phyloP scores from a whole-genome alignment of 2,329 filamentous ascomycete species.

The Blastomyces percursus region DNA sequence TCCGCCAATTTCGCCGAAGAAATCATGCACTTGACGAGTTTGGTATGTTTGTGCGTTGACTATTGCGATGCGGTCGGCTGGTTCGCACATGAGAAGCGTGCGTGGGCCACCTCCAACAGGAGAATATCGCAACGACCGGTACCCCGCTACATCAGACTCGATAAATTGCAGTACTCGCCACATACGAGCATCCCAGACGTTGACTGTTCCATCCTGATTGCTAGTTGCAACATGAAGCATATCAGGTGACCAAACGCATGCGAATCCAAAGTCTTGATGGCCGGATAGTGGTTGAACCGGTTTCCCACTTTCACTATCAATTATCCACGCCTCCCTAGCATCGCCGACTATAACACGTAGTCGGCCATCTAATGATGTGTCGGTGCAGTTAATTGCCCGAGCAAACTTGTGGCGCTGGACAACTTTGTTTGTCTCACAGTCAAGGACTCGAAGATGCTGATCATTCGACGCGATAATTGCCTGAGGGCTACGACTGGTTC shows the following conservation, averaged over 20 bases:
- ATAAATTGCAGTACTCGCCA: conserved; percentile 32
- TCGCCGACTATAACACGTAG: conserved; percentile 37
- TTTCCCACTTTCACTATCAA: conserved; percentile 34
- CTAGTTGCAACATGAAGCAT: conserved; percentile 38
- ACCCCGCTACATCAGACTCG: conserved; percentile 36
- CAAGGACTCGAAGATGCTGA: conserved; percentile 43
- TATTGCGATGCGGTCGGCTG: conserved; percentile 36
- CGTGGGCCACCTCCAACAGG: conserved; percentile 35
- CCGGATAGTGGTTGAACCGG: conserved; percentile 29
- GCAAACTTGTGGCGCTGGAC: conserved; percentile 28
- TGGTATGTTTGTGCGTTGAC: conserved; percentile 35
- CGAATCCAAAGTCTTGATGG: conserved; percentile 36
- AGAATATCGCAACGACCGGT: conserved; percentile 35
- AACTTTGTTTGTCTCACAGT: conserved; percentile 39
- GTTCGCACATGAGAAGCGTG: conserved; percentile 34
- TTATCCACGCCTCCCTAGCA: conserved; percentile 31
- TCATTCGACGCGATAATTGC: conserved; percentile 51
- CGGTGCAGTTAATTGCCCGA: conserved; percentile 36
- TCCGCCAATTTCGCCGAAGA: conserved; percentile 37
- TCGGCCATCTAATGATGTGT: conserved; percentile 34
- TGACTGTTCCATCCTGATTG: conserved; percentile 37
- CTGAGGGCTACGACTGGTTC: conserved; percentile 38
- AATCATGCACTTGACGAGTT: conserved; percentile 34
- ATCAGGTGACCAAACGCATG: conserved; percentile 38
- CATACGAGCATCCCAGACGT: conserved; percentile 37